These are phyloP conservation scores for Hemerocallis citrina DNA, from an alignment of 106 monocot species.

Conservation along the genomic window DNA sequence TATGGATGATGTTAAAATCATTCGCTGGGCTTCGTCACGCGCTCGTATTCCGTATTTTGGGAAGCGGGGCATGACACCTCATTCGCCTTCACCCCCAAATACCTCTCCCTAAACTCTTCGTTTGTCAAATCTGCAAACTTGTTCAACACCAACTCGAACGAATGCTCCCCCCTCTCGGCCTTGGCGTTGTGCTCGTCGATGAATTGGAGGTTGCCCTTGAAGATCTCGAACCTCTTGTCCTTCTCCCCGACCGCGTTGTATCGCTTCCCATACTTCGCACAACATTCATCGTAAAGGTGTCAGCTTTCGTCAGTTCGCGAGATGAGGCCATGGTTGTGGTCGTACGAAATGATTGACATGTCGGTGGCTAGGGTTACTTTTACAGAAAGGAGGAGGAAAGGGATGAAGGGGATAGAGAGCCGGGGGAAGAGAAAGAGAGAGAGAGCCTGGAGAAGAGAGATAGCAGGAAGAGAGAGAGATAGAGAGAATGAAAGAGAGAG, in stretches of 20 bases:
- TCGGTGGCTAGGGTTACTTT: background rate
- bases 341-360: slow-evolving; percentile 36
- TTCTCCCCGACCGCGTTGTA: slow-evolving; percentile 35
- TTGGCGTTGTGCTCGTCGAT: slow-evolving; percentile 74
- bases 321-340: slow-evolving; percentile 4
- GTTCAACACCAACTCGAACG: slow-evolving; percentile 58
- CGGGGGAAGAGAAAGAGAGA: too few species aligned
- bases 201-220: slow-evolving; percentile 70
- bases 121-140: slow-evolving; percentile 89
- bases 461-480: too few species aligned
- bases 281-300: slow-evolving; percentile 42
- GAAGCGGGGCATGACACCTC: too few species aligned
- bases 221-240: slow-evolving; percentile 53
- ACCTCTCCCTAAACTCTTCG: slow-evolving; percentile 58
- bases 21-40: too few species aligned
- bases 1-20: too few species aligned
- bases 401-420: background rate
- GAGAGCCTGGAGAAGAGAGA: too few species aligned
- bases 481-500: too few species aligned
- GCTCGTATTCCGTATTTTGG: too few species aligned
- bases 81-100: slow-evolving; percentile 33
- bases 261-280: slow-evolving; percentile 16
- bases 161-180: slow-evolving; percentile 33
- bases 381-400: slow-evolving; percentile 4
- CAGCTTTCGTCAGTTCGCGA: slow-evolving; percentile 42